These are phyloP conservation scores for Glaciozyma martinii DNA, from an alignment of 768 basidiomycete species.

Conservation along the genomic window DNA sequence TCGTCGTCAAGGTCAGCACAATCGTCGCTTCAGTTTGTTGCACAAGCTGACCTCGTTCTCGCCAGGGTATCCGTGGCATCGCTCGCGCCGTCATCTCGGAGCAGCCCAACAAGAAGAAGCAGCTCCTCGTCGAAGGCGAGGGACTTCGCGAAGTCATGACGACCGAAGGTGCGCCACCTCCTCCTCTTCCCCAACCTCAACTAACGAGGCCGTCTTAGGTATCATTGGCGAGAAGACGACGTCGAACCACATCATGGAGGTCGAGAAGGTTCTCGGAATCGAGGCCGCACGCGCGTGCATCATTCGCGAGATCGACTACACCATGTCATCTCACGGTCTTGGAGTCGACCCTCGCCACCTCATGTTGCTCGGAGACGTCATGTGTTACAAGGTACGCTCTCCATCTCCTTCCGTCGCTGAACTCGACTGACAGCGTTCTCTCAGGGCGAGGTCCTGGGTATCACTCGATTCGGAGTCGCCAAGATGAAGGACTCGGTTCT, in stretches of 20 bases:
- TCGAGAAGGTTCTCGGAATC: slow-evolving; percentile 76
- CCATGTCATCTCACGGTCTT: slow-evolving; percentile 96
- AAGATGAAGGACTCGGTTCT: slow-evolving; percentile 97
- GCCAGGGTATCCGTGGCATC: slow-evolving; percentile 72
- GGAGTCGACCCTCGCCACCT: slow-evolving; percentile 97
- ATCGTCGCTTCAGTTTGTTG: neutral
- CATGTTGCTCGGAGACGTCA: slow-evolving; percentile 95
- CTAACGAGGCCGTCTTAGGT: slow-evolving; percentile 47
- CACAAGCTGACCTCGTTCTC: neutral
- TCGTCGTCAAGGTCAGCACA: slow-evolving; percentile 72
- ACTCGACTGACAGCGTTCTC: neutral
- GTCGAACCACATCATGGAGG: slow-evolving; percentile 96
- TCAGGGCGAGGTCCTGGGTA: slow-evolving; percentile 92
- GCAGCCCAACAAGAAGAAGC: slow-evolving; percentile 83
- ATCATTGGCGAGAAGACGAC: slow-evolving; percentile 85
- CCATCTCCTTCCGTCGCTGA: slow-evolving; percentile 6
- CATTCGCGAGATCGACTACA: slow-evolving; percentile 92
- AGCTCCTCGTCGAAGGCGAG: slow-evolving; percentile 92
- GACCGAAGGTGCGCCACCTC: slow-evolving; percentile 63
- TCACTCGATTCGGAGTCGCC: slow-evolving; percentile 96
- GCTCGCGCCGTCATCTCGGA: slow-evolving; percentile 92
- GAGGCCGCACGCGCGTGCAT: slow-evolving; percentile 91
- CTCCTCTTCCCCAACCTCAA: neutral
- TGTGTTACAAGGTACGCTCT: slow-evolving; percentile 80
- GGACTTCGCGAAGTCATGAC: slow-evolving; percentile 95